phyloP scores from a whole-genome alignment of 345 rosid genomes.

The Rubroshorea leprosula region DNA sequence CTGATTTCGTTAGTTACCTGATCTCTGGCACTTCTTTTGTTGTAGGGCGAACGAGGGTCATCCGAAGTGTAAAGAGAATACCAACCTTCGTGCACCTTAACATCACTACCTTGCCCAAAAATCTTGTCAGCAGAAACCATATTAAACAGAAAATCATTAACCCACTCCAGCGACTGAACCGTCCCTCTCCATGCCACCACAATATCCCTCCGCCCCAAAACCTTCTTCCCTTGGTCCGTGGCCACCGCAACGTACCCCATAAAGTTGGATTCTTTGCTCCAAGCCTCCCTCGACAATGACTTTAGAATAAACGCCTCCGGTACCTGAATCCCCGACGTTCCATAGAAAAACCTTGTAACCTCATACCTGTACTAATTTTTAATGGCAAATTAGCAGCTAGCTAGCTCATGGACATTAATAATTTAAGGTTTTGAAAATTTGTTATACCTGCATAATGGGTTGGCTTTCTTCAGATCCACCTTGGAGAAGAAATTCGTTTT shows the following conservation, averaged over 20 bases:
- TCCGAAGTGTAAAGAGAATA: slow-evolving; percentile 69
- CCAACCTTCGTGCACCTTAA: slow-evolving; percentile 80
- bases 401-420: no score
- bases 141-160: slow-evolving; percentile 48
- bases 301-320: slow-evolving; percentile 61
- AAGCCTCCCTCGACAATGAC: slow-evolving; percentile 67
- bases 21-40: slow-evolving; percentile 47
- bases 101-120: slow-evolving; percentile 31
- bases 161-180: slow-evolving; percentile 62
- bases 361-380: not conserved
- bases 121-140: slow-evolving; percentile 47
- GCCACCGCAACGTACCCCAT: slow-evolving; percentile 81
- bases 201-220: slow-evolving; percentile 75
- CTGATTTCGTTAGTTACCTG: slow-evolving; percentile 44
- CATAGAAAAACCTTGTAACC: slow-evolving; percentile 67
- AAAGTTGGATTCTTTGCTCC: slow-evolving; percentile 88
- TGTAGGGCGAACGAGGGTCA: slow-evolving; percentile 59
- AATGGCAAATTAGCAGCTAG: no score
- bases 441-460: slow-evolving; percentile 49
- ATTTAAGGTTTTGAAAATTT: no score
- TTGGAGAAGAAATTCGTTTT: slow-evolving; percentile 49
- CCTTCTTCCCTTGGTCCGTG: slow-evolving; percentile 54
- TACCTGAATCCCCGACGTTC: slow-evolving; percentile 50
- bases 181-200: slow-evolving; percentile 92
- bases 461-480: slow-evolving; percentile 49